Conservation (phyloP, 306 rosid genomes). For the Gleditsia sinensis region DNA sequence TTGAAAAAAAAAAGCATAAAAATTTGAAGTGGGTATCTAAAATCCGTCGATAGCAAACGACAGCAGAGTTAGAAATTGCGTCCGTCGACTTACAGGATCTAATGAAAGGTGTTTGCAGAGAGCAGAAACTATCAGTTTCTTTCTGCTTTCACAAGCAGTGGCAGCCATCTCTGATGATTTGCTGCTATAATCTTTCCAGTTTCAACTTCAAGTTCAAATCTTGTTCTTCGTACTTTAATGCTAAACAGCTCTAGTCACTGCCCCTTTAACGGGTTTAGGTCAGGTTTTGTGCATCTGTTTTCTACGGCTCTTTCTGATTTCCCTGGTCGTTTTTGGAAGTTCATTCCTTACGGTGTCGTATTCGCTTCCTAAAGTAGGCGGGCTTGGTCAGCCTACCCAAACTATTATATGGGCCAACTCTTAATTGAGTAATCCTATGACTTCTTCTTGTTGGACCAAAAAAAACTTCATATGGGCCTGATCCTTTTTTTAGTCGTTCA, state of each 20-base stretch:
- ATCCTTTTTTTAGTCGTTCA: background rate
- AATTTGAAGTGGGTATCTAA: background rate
- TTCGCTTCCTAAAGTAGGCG: background rate
- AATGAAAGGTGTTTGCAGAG: conserved; percentile 59
- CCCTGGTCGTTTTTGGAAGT: background rate
- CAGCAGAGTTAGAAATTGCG: background rate
- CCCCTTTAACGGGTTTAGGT: conserved; percentile 35
- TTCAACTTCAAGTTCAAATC: background rate
- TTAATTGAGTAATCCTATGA: background rate
- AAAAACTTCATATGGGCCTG: too few species aligned
- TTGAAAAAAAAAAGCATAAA: background rate
- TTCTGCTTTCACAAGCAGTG: conserved; percentile 44
- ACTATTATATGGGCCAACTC: background rate
- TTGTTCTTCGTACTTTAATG: background rate
- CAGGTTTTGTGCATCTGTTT: background rate
- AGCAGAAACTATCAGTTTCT: conserved; percentile 53
- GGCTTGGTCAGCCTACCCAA: background rate
- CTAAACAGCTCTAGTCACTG: conserved; percentile 6
- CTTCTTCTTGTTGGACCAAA: too few species aligned
- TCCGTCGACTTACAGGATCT: conserved; percentile 60
- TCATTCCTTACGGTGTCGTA: background rate
- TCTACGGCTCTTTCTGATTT: conserved; percentile 1
- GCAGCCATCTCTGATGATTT: conserved; percentile 53
- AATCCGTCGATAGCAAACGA: background rate
- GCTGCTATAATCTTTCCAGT: conserved; percentile 5